Base-by-base conservation (phyloP, 148 eudicot genomes). In the Vaccinium corymbosum region DNA sequence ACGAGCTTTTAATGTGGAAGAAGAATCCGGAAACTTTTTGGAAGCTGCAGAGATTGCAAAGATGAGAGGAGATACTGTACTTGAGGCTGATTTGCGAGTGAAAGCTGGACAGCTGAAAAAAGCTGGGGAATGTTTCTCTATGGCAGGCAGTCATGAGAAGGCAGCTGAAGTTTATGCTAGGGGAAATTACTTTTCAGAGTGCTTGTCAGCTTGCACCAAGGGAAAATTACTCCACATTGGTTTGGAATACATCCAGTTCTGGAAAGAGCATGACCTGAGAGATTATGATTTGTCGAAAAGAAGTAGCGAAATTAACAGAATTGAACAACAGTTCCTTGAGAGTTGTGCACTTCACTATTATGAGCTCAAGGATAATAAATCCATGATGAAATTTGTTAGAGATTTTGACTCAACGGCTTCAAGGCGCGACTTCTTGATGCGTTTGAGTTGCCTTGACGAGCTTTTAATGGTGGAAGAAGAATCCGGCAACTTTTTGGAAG, bases 111-210 rank as follows among this genome's bases (percentile, higher is more conserved):
- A 88, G 81, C 86, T 90, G 56, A 61, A 76, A 76, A 90, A 84
- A 38, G 95, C 98, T 29, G 94, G 91, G 68, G 89, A 94, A 76
- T 94, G 98, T 78, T 94, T 94, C 82, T 86, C 85, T 62, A 78
- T 90, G 75, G 92, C 94, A n/a, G 90, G 90, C 62, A 56, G 61
- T 56, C 61, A 56, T 16, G 1, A 56, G 20, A 56, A 56, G 61
- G 61, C 98, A 77, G 98, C 98, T 55, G 83, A 92, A 61, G 90
- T 89, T 19, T 94, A 86, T 85, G 93, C 93, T 10, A 89, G 86
- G 84, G 93, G 93, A 35, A 88, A 89, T 71, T 82, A 82, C 38
- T 89, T 87, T 86, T 84, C 87, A 1, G 91, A 91, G 35, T 92
- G 98, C 88, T 85, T 94, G 56, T 86, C 87, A 6, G 93, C 85